Evolutionary conservation across 352 stramenopile genomes (phyloP), one percentile per base, ranked within the genome.

Genomic region (Pythium phragmitis): DNA sequence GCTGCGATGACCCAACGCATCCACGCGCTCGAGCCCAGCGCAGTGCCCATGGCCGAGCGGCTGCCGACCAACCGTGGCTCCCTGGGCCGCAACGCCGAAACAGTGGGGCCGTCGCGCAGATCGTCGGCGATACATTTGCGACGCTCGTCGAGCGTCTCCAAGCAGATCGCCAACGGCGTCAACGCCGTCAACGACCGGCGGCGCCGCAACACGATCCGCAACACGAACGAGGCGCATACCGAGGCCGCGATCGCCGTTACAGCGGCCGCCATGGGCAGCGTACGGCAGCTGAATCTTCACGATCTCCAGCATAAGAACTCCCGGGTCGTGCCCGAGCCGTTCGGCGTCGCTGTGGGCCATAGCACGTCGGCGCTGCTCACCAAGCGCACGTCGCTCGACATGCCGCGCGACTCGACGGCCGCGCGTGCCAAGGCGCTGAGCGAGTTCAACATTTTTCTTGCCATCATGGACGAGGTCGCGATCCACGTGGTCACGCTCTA

Each of bases 401-500:
- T 72, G 26, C 62, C 74, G 37, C 60, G 81, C 47, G 79, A 88
- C 56, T 88, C 78, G 54, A 82, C 79, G 17, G 76, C 77, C 16
- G 76, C 74, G 7, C 74, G 77, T 14, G 69, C 73, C 7, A 84
- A 82, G 21, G 79, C 79, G 3, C 72, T 91, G 49, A 89, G 65
- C 52, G 82, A 91, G 64, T 90, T 91, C 59, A 85, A 78, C 59
- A 66, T 91, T 36, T 92, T 90, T 64, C 70, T 92, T 37, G 87
- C 87, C 60, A 82, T 90, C 71, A 89, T 91, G 70, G 85, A 93
- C 60, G 79, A 93, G 45, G 83, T 92, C 13, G 85, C 79, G 36
- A 90, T 91, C 47, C 85, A 93, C 67, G 82, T 81, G 41, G 68
- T 91, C 39, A 92, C 80, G 45, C 73, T 92, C 50, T 91, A 92